Conservation (phyloP, 2,329 filamentous ascomycete species). For the Trichoderma asperellum region DNA sequence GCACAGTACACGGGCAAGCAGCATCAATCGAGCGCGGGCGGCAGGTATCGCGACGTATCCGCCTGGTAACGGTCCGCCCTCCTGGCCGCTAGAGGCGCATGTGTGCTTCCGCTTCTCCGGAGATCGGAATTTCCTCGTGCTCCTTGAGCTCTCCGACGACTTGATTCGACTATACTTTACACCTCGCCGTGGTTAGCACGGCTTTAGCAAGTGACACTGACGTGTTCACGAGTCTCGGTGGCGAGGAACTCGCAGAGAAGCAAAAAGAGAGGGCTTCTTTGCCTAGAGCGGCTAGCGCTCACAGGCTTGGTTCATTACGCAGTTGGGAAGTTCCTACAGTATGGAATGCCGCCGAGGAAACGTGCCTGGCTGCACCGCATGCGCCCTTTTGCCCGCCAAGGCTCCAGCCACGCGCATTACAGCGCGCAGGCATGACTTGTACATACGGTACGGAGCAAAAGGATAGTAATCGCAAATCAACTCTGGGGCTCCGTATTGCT, state of each 20-base stretch:
- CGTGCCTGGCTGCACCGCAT: not conserved
- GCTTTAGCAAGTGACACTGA: not conserved
- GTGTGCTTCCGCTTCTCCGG: slow-evolving; percentile 16
- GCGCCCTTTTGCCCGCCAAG: not conserved
- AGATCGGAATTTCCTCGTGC: slow-evolving; percentile 13
- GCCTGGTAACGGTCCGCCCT: not conserved
- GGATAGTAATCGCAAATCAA: not conserved
- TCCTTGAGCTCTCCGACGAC: not conserved
- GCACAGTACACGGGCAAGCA: not conserved
- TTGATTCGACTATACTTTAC: not conserved
- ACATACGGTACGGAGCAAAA: not conserved
- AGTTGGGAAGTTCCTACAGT: not conserved
- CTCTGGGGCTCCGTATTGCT: not conserved
- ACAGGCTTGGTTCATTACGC: not conserved
- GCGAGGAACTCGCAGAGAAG: not conserved
- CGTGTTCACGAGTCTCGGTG: slow-evolving; percentile 7
- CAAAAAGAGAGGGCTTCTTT: not conserved
- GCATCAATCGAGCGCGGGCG: not conserved
- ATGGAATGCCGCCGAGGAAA: not conserved
- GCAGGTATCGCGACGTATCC: not conserved
- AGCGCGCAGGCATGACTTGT: not conserved
- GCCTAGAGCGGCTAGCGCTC: not conserved
- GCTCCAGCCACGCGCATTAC: slow-evolving; percentile 12
- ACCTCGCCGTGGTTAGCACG: not conserved
- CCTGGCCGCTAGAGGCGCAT: not conserved